Evolutionary conservation across 805 yeast genomes (phyloP).

Genomic region (Cyberlindnera veronae): DNA sequence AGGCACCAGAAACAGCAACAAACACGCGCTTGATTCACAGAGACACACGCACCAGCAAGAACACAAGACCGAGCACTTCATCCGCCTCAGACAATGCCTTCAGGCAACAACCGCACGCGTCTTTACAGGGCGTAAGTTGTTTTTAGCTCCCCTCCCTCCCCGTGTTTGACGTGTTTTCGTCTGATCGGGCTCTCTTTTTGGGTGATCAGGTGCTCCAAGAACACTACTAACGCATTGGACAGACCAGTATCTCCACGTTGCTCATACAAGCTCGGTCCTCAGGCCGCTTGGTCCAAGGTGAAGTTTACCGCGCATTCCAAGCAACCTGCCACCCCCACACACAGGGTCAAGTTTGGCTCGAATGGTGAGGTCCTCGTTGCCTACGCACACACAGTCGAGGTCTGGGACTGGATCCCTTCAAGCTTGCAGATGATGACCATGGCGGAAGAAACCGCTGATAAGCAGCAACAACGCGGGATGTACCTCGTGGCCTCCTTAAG

Average conservation of each 20-base stretch:
- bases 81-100: constrained; percentile 23
- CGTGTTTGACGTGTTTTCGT: no score
- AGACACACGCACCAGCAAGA: no score
- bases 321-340: constrained; percentile 1
- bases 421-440: constrained; percentile 14
- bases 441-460: constrained; percentile 13
- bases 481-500: constrained; percentile 28
- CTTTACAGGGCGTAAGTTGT: constrained; percentile 27
- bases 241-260: constrained; percentile 25
- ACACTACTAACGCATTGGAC: constrained; percentile 6
- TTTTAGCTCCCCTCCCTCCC: no score
- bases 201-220: no score
- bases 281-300: constrained; percentile 30
- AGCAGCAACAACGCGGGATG: constrained; percentile 18
- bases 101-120: constrained; percentile 30
- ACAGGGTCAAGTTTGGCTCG: constrained; percentile 32
- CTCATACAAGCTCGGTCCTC: constrained; percentile 20
- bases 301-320: constrained; percentile 16
- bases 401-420: constrained; percentile 40
- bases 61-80: neutral
- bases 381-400: constrained; percentile 29
- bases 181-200: no score
- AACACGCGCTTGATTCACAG: no score
- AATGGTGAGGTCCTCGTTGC: constrained; percentile 36
- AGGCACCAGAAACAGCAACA: neutral